Percentiles rank a stretch among this genome's conserved stretches.
Conservation (phyloP, 371 early-diverging fungal genomes). For the Amoeboaphelidium protococcarum region DNA sequence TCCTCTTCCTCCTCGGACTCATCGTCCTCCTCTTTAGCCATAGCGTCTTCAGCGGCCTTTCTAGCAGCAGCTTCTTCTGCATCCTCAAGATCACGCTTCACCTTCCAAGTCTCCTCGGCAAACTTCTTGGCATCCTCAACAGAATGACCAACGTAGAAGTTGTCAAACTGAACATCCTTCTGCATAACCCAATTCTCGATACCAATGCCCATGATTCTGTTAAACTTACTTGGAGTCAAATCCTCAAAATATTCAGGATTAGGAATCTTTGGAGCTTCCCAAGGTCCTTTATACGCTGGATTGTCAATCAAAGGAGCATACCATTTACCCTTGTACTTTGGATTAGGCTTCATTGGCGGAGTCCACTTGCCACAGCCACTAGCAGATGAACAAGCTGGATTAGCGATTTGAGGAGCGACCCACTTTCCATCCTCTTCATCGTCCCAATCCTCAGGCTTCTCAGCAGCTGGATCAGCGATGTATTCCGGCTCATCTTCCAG, state of each 20-base stretch:
- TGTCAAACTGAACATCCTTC: constrained; percentile 69
- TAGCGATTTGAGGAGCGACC: constrained; percentile 31
- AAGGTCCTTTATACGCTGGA: constrained; percentile 81
- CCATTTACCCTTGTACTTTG: constrained; percentile 62
- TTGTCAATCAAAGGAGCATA: constrained; percentile 53
- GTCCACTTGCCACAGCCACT: constrained; percentile 79
- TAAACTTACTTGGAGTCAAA: constrained; percentile 34
- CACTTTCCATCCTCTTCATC: constrained; percentile 52
- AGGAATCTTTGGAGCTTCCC: constrained; percentile 63
- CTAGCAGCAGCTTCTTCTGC: too few species aligned
- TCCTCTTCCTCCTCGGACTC: constrained; percentile 1
- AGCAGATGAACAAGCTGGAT: constrained; percentile 52
- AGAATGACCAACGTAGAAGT: constrained; percentile 50
- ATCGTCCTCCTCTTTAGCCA: constrained; percentile 2
- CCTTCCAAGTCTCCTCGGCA: constrained; percentile 37
- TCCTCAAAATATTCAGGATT: constrained; percentile 82
- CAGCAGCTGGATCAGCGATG: constrained; percentile 51
- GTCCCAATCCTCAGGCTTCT: constrained; percentile 81
- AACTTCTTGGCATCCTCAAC: constrained; percentile 28
- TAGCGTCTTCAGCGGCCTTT: neutral
- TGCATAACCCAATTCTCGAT: constrained; percentile 94
- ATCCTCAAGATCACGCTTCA: constrained; percentile 10
- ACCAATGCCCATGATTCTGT: constrained; percentile 54
- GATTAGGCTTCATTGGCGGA: constrained; percentile 59
- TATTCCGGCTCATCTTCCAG: constrained; percentile 25